Evolutionary conservation across 2,329 filamentous ascomycete genomes (phyloP), one percentile per base, ranked within the genome.

Genomic region (Aspergillus latus): DNA sequence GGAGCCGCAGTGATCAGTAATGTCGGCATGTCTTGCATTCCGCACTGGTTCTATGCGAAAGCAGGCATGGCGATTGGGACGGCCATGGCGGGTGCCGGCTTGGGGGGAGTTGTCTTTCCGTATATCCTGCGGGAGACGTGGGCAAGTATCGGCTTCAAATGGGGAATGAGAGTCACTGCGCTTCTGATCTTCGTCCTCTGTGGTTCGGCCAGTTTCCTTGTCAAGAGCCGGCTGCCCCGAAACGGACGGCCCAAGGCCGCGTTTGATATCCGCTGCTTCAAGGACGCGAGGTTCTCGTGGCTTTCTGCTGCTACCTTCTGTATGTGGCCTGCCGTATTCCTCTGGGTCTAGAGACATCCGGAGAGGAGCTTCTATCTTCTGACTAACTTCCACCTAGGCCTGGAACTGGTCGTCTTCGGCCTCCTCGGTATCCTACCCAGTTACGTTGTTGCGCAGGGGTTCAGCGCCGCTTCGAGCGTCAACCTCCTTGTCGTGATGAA

Each of bases 281-380:
- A 67, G 5, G 77, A 78, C 52, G 63, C 71, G 4, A 66, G 76
- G 1, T 80, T 81, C 53, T 72, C 70, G 0, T 74, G 78, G 60
- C 66, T 80, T 28, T 76, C 74, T 0, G 59, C 73, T n/a, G 73
- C 73, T 1, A 72, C 78, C 5, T 80, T 80, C 54, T 72, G 77
- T 60, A 68, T 75, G 67, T 58, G 5, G 1, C 21, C 21, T 0
- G 7, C 28, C 0, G n/a, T 0, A 1, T 10, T 21, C 8, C 5
- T 37, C 10, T 37, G 34, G 10, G n/a, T 5, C 5, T 37, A 13
- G 10, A 37, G 10, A 5, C n/a, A 21, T 21, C 21, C 21, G 34
- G 34, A 37, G 10, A 13, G 34, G 10, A 11, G 6, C 30, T 34
- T 13, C 5, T 11, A 37, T 37, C 34, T 11, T 21, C 34, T 37